Conservation (phyloP, 2,329 filamentous ascomycete genomes). For the Trichoderma hamatum region DNA sequence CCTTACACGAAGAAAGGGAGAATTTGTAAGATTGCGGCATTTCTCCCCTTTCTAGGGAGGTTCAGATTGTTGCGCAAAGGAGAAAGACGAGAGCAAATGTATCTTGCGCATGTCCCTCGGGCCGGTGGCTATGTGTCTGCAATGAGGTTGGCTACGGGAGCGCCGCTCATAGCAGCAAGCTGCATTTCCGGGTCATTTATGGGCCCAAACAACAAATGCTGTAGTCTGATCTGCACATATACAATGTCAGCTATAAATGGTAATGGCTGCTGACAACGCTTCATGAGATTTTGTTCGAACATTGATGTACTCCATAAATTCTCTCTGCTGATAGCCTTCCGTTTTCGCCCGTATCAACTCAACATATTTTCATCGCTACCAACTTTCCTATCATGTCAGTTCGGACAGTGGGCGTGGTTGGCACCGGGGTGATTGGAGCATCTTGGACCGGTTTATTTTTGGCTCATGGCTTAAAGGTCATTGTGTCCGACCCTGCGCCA, state of each 20-base stretch:
- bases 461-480: constrained; percentile 40
- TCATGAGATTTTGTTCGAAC: background rate
- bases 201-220: background rate
- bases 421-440: constrained; percentile 39
- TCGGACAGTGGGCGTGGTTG: constrained; percentile 37
- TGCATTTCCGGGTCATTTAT: background rate
- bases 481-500: constrained; percentile 46
- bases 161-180: background rate
- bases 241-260: background rate
- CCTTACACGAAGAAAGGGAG: background rate
- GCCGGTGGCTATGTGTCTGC: background rate
- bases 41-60: no score
- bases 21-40: background rate
- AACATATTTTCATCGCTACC: background rate
- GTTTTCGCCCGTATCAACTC: background rate
- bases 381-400: constrained; percentile 25
- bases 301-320: background rate
- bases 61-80: no score
- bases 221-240: background rate
- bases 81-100: background rate
- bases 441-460: constrained; percentile 46
- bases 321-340: background rate
- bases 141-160: background rate
- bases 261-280: background rate
- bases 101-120: background rate